phyloP scores from a whole-genome alignment of 2,329 filamentous ascomycete species.

The Beauveria sp. region DNA sequence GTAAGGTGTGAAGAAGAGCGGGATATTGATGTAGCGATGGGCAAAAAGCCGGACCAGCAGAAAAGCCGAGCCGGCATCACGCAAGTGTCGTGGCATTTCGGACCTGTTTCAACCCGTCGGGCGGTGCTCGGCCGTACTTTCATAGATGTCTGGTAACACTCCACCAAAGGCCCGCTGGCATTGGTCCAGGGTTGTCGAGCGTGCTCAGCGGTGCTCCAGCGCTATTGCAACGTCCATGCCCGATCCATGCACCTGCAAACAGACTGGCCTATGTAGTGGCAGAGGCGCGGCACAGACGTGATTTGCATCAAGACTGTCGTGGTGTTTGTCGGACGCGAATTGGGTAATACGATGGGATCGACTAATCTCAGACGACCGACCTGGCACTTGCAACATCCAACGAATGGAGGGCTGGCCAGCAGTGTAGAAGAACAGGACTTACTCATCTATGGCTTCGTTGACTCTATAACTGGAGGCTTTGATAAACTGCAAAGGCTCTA shows the following conservation, averaged over 20 bases:
- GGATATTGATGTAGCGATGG: not conserved
- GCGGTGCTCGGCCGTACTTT: constrained; percentile 31
- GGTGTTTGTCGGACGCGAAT: not conserved
- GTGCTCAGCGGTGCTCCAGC: not conserved
- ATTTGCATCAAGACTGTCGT: not conserved
- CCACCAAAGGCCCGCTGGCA: constrained; percentile 20
- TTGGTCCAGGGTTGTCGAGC: not conserved
- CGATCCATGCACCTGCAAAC: not conserved
- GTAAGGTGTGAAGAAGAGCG: not conserved
- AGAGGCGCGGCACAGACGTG: not conserved
- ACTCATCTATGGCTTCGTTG: constrained; percentile 49
- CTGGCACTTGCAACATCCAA: not conserved
- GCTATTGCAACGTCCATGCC: not conserved
- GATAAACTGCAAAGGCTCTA: constrained; percentile 31
- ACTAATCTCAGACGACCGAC: not conserved
- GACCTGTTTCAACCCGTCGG: constrained; percentile 26
- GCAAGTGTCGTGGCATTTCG: constrained; percentile 8
- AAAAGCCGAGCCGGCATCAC: not conserved
- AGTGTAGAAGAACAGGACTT: constrained; percentile 29
- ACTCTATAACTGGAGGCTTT: constrained; percentile 42
- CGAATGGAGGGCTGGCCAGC: not conserved
- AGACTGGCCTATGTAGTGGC: not conserved
- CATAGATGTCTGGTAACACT: constrained; percentile 24
- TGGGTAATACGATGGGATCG: not conserved
- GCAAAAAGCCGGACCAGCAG: not conserved